Conservation (phyloP, 2,329 filamentous ascomycete species). For the Monosporascus sp. region DNA sequence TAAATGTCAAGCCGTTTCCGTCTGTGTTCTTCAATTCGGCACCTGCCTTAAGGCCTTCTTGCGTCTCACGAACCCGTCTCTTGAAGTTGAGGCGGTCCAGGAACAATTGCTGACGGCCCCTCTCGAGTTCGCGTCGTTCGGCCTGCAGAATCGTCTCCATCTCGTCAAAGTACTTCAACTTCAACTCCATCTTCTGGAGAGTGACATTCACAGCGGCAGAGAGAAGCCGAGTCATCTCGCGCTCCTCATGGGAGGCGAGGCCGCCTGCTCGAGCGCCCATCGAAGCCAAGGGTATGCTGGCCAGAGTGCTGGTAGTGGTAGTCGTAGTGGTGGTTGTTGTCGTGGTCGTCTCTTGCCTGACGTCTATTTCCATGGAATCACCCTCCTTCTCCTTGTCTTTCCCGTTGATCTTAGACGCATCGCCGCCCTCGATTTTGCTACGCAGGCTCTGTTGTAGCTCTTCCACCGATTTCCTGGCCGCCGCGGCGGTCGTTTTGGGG, state of each 20-base stretch:
- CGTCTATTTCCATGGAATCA: conserved; percentile 61
- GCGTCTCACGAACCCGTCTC: conserved; percentile 76
- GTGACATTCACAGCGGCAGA: conserved; percentile 89
- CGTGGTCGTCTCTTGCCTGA: conserved; percentile 46
- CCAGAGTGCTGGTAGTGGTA: conserved; percentile 45
- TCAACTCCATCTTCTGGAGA: conserved; percentile 92
- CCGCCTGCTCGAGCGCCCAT: conserved; percentile 82
- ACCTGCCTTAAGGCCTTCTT: conserved; percentile 64
- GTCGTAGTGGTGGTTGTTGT: conserved; percentile 45
- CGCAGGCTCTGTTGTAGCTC: conserved; percentile 78
- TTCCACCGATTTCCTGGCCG: conserved; percentile 80
- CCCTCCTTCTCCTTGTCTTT: conserved; percentile 55
- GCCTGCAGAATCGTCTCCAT: conserved; percentile 90
- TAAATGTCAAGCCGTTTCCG: conserved; percentile 49
- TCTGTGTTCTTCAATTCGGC: conserved; percentile 44
- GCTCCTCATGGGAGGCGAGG: conserved; percentile 91
- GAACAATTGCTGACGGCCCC: conserved; percentile 88
- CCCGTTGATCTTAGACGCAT: conserved; percentile 43
- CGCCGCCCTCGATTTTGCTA: conserved; percentile 64
- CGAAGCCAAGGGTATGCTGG: conserved; percentile 78
- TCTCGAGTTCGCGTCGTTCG: conserved; percentile 87
- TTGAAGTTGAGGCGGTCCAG: conserved; percentile 87
- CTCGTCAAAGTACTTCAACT: conserved; percentile 92
- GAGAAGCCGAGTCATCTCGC: conserved; percentile 91
- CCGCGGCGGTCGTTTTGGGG: conserved; percentile 82